Base-by-base conservation (phyloP, 2,329 filamentous ascomycete species). In the Myotisia sp. region DNA sequence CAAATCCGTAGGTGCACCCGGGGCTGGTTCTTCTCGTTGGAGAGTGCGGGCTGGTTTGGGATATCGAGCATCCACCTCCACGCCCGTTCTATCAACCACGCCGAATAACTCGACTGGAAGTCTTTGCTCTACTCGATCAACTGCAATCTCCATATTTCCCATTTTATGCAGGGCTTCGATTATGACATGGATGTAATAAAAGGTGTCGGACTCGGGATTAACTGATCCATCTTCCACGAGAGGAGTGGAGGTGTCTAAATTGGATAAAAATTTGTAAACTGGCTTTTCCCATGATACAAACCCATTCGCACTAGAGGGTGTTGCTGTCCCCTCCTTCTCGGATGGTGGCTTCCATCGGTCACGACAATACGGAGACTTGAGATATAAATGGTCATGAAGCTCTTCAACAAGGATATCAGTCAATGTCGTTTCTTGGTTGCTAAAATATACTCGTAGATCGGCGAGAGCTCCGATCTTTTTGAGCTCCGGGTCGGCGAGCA, bases 361-460 rank as follows among this genome's bases (percentile, higher is more conserved):
- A 52, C 93, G 85, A 52, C 87, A 95, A 53, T 98, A 98, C 0
- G 87, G 90, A 3, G 87, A 95, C 54, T 95, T 95, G 24, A 98
- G 73, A 52, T 98, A 98, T 3, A 98, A 68, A 58, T 98, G 90
- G 53, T 92, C 90, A 53, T 98, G 90, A 21, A 98, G 66, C 56
- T 98, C 90, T 54, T 98, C 90, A n/a, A 95, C 76, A 37, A 98
- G 56, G 34, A 95, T 95, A 51, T 98, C 90, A 50, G 87, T 87
- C 42, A 98, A 62, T 0, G 83, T 76, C 18, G 79, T 81, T 60
- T 98, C 90, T 53, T 98, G 92, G 51, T 93, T 95, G 39, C 76
- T 76, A 38, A 98, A 74, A 50, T 95, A 95, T 47, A 76, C 76
- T 37, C 84, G 74, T 44, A 98, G 60, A 47, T 98, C 90, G 37